Evolutionary conservation across 148 eudicot species (phyloP).

Genomic region (Fagopyrum homotropicum): DNA sequence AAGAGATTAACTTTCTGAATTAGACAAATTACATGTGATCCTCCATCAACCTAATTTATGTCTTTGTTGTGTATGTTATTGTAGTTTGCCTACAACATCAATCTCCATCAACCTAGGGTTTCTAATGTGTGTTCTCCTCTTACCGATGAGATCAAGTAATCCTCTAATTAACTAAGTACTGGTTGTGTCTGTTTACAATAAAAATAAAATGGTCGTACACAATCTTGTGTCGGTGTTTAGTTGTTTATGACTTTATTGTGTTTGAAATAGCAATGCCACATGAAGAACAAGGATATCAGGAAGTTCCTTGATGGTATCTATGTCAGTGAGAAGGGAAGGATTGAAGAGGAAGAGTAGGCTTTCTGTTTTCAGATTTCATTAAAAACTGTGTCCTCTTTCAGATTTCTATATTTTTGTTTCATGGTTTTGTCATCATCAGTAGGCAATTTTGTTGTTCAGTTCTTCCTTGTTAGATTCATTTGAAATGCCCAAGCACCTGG

Average conservation of each 20-base stretch:
- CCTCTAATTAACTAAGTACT: constrained; percentile 39
- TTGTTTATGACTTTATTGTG: neutral
- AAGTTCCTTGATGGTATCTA: constrained; percentile 53
- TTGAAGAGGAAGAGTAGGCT: constrained; percentile 26
- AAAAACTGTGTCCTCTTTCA: no score
- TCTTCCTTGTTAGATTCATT: neutral
- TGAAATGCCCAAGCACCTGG: neutral
- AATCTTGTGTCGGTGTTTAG: neutral
- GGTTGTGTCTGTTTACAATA: neutral
- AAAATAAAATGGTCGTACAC: neutral
- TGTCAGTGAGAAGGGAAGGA: constrained; percentile 46
- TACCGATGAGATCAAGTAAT: no score
- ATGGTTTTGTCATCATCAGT: constrained; percentile 1
- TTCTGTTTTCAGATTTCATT: no score
- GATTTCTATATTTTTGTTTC: no score
- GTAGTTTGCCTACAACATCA: no score
- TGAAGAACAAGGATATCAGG: constrained; percentile 51
- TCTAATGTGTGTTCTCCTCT: no score
- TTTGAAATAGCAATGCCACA: constrained; percentile 43
- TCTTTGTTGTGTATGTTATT: no score
- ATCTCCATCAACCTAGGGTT: no score
- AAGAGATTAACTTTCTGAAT: no score
- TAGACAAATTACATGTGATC: no score
- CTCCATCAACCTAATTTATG: no score
- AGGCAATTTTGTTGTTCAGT: neutral